Evolutionary conservation across 345 rosid genomes (phyloP).

Genomic region (Rhizophora apiculata): DNA sequence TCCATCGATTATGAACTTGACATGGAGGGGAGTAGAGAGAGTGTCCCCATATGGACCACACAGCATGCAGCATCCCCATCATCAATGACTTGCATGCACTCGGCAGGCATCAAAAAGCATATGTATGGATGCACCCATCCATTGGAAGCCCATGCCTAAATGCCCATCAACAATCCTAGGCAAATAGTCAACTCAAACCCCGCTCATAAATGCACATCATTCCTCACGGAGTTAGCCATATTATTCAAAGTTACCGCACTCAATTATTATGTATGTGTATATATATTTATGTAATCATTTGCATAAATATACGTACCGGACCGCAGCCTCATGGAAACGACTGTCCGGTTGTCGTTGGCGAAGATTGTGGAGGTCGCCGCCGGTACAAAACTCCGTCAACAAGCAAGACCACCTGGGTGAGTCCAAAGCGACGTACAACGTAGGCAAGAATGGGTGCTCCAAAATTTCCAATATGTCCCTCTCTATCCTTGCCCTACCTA

Average conservation of each 20-base stretch:
- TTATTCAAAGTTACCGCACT: no score
- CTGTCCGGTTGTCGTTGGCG: conserved; percentile 59
- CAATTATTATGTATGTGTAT: neutral
- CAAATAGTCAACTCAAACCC: conserved; percentile 20
- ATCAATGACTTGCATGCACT: neutral
- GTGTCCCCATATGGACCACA: no score
- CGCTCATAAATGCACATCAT: conserved; percentile 16
- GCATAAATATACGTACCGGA: conserved; percentile 42
- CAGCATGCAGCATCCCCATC: conserved; percentile 5
- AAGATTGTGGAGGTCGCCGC: conserved; percentile 82
- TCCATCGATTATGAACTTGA: no score
- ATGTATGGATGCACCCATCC: conserved; percentile 12
- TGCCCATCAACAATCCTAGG: conserved; percentile 16
- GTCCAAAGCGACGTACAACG: conserved; percentile 64
- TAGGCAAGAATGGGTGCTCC: conserved; percentile 87
- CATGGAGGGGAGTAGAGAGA: no score
- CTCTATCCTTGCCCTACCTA: conserved; percentile 59
- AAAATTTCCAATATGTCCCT: conserved; percentile 62
- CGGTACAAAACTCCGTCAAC: conserved; percentile 79
- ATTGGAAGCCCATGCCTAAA: conserved; percentile 17
- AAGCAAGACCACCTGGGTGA: conserved; percentile 70
- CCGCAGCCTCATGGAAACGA: conserved; percentile 66
- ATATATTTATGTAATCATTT: neutral
- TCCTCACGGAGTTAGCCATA: neutral
- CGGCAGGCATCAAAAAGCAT: no score